These are phyloP conservation scores for Microbotryum intermedium DNA, from an alignment of 1,284 basidiomycete species.

Conservation along the genomic window DNA sequence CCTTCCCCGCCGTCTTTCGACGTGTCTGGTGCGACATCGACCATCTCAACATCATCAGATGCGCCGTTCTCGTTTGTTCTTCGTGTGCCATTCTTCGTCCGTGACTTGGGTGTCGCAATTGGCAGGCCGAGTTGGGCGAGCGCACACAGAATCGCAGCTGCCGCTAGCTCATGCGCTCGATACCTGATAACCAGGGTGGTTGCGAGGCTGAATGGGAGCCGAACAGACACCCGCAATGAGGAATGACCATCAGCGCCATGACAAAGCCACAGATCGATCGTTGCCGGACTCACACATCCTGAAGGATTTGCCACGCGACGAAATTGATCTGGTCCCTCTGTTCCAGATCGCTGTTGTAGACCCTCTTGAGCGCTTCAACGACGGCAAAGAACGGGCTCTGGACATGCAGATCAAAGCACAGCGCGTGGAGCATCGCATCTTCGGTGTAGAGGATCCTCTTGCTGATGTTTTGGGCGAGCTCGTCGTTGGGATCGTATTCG, in stretches of 20 bases:
- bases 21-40: no score
- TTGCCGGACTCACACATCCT: constrained; percentile 24
- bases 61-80: constrained; percentile 8
- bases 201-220: background rate
- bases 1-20: background rate
- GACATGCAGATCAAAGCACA: constrained; percentile 35
- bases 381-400: constrained; percentile 30
- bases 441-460: constrained; percentile 29
- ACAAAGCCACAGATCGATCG: background rate
- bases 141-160: constrained; percentile 10
- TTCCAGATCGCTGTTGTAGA: constrained; percentile 7
- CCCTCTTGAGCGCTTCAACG: constrained; percentile 3
- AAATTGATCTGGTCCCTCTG: constrained; percentile 1
- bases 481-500: background rate
- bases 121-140: constrained; percentile 5
- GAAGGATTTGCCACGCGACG: constrained; percentile 21
- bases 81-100: background rate
- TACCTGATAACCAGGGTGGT: constrained; percentile 8
- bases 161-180: constrained; percentile 15
- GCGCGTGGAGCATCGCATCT: constrained; percentile 30
- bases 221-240: background rate
- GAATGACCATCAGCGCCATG: background rate
- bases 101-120: background rate
- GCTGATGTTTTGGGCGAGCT: constrained; percentile 10
- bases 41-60: background rate